These are phyloP conservation scores for Pseudogymnoascus sp. DNA, from an alignment of 2,329 filamentous ascomycete species.

Conservation along the genomic window DNA sequence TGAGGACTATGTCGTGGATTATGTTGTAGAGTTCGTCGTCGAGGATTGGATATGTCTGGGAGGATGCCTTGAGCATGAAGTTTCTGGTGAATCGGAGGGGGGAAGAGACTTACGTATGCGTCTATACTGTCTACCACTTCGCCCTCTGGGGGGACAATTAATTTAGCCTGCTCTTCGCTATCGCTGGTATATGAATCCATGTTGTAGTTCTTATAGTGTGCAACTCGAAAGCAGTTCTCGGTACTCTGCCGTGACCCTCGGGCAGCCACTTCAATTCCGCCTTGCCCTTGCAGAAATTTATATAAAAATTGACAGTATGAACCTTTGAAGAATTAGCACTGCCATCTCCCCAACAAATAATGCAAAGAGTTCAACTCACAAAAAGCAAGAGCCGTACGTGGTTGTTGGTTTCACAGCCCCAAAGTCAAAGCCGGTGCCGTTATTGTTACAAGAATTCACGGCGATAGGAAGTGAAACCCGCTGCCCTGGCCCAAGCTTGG, in stretches of 20 bases:
- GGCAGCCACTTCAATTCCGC: background rate
- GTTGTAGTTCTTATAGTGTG: background rate
- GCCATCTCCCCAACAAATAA: background rate
- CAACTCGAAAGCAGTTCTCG: background rate
- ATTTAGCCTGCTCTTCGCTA: conserved; percentile 30
- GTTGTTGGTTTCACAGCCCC: background rate
- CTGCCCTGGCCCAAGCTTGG: background rate
- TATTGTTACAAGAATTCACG: background rate
- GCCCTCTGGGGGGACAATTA: conserved; percentile 44
- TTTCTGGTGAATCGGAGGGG: conserved; percentile 1
- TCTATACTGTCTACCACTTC: conserved; percentile 39
- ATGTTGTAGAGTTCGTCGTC: conserved; percentile 71
- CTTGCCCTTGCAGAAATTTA: background rate
- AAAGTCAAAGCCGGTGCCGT: conserved; percentile 6
- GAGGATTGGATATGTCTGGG: conserved; percentile 56
- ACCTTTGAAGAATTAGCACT: background rate
- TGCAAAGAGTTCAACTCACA: background rate
- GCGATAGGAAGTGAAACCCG: background rate
- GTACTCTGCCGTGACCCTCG: background rate
- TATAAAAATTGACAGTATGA: background rate
- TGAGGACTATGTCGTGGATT: conserved; percentile 64
- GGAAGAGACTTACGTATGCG: conserved; percentile 44
- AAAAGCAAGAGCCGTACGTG: background rate
- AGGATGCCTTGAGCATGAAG: background rate
- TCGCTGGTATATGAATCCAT: background rate